These are phyloP conservation scores for Phyllostachys edulis DNA, from an alignment of 176 grass and related monocot species.

Conservation along the genomic window DNA sequence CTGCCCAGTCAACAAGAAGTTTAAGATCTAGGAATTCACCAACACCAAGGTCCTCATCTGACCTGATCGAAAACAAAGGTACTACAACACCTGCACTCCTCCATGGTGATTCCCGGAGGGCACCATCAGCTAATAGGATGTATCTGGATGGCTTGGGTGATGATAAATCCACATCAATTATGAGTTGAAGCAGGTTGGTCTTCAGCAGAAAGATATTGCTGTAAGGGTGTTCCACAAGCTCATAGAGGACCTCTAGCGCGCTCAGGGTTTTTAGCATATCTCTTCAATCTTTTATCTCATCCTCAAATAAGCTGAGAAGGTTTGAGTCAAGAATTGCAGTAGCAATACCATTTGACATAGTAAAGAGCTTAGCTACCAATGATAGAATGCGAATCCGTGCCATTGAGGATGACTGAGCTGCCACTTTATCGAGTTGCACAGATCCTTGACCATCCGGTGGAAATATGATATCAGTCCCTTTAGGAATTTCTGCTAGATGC, in stretches of 20 bases:
- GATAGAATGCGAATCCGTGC: conserved; percentile 71
- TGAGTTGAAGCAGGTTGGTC: no score
- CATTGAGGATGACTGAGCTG: conserved; percentile 66
- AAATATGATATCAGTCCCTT: conserved; percentile 91
- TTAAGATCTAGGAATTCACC: conserved; percentile 98
- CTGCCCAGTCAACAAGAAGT: conserved; percentile 93
- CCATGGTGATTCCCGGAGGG: conserved; percentile 82
- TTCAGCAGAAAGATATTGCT: no score
- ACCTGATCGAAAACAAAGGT: conserved; percentile 87
- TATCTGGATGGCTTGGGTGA: conserved; percentile 62
- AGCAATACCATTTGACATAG: conserved; percentile 61
- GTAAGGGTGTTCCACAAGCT: no score
- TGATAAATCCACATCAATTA: conserved; percentile 63
- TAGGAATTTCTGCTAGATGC: conserved; percentile 60
- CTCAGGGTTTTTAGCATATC: conserved; percentile 79
- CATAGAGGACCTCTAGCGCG: conserved; percentile 50
- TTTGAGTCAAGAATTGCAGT: conserved; percentile 56
- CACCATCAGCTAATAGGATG: conserved; percentile 74
- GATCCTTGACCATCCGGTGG: conserved; percentile 53
- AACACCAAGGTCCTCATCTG: conserved; percentile 87
- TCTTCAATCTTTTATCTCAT: conserved; percentile 75
- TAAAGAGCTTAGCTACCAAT: conserved; percentile 82
- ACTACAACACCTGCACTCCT: conserved; percentile 93
- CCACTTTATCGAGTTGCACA: conserved; percentile 60
- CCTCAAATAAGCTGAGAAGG: conserved; percentile 87